Conservation (phyloP, 179 eudicot genomes). For the Heliamphora pulchella region DNA sequence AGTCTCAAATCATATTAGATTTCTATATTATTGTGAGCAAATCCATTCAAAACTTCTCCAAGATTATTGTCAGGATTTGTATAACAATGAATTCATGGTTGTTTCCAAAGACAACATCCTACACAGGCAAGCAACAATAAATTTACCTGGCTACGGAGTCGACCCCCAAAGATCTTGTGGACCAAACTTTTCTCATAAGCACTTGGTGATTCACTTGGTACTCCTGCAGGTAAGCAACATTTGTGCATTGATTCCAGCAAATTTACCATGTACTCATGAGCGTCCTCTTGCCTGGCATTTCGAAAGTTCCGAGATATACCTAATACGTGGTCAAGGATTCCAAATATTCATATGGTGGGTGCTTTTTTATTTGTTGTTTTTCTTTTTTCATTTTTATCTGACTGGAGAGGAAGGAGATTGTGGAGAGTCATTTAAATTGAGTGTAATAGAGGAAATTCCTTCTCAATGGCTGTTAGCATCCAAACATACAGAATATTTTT, state of each 20-base stretch:
- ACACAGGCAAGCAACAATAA: constrained; percentile 11
- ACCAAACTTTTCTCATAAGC: constrained; percentile 95
- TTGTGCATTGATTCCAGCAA: constrained; percentile 93
- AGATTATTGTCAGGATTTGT: background rate
- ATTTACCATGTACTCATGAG: constrained; percentile 97
- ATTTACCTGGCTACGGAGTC: constrained; percentile 81
- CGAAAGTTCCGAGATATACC: constrained; percentile 86
- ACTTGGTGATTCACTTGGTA: constrained; percentile 82
- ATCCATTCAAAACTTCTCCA: background rate
- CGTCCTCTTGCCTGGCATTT: constrained; percentile 93
- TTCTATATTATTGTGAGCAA: background rate
- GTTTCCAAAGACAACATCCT: background rate
- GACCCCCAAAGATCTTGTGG: constrained; percentile 93
- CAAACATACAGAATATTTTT: background rate
- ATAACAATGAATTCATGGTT: background rate
- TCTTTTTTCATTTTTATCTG: background rate
- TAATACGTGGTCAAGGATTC: constrained; percentile 52
- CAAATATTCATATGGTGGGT: constrained; percentile 8
- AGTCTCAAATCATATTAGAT: background rate
- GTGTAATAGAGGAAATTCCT: background rate
- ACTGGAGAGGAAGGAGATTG: background rate
- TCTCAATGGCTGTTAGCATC: background rate
- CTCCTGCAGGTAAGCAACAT: constrained; percentile 90
- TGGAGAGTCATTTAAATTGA: background rate
- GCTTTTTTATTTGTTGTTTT: background rate